Conservation (phyloP, 2,329 filamentous ascomycete genomes). For the Monilinia fructicola region DNA sequence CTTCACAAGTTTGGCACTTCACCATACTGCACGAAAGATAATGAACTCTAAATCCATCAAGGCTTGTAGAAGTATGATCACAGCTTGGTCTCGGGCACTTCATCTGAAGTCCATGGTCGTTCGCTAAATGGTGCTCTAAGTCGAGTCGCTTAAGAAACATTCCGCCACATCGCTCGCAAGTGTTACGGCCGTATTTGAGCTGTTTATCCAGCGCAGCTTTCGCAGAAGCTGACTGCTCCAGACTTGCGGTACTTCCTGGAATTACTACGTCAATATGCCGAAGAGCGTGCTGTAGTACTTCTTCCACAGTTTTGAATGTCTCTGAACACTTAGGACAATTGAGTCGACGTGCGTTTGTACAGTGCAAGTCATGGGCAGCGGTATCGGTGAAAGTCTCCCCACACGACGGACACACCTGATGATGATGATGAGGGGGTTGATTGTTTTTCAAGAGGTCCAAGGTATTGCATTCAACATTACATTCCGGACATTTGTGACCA, state of each 20-base stretch:
- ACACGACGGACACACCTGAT: neutral
- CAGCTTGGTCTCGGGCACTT: neutral
- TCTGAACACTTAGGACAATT: neutral
- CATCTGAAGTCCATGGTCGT: neutral
- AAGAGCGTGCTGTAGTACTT: neutral
- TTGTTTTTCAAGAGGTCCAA: neutral
- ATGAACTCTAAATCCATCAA: neutral
- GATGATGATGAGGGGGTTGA: neutral
- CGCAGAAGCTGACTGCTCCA: neutral
- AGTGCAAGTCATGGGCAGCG: neutral
- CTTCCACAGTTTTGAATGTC: neutral
- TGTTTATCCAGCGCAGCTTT: neutral
- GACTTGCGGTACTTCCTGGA: neutral
- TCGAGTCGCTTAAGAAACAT: slow-evolving; percentile 5
- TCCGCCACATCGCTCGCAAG: neutral
- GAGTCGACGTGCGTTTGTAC: neutral
- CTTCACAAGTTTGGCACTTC: slow-evolving; percentile 2
- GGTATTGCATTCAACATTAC: neutral
- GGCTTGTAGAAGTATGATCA: neutral
- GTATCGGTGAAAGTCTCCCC: neutral
- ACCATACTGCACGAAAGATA: neutral
- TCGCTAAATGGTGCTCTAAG: neutral
- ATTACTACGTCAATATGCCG: neutral
- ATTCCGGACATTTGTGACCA: neutral
- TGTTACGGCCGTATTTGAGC: neutral